Conservation (phyloP, 495 filamentous ascomycete species). For the Penicillium lagena region DNA sequence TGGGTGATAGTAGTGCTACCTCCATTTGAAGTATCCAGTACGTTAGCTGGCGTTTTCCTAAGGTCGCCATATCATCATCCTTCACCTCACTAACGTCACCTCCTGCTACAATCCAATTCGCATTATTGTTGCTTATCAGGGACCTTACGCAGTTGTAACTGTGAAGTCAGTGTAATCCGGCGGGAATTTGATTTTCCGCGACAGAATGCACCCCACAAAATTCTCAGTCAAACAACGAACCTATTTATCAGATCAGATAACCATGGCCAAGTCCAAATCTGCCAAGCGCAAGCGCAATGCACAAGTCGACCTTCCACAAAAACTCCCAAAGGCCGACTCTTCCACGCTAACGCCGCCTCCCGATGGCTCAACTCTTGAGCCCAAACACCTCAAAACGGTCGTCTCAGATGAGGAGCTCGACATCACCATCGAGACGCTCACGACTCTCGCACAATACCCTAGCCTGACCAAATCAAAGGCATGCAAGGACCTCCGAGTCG, state of each 20-base stretch:
- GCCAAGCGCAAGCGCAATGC: slow-evolving; percentile 35
- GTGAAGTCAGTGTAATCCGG: no score
- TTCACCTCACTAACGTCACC: no score
- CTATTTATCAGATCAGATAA: background rate
- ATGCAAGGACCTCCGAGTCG: slow-evolving; percentile 32
- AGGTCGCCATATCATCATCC: no score
- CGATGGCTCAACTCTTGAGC: slow-evolving; percentile 22
- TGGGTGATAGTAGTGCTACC: no score
- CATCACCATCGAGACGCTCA: slow-evolving; percentile 31
- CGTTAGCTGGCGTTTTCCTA: no score
- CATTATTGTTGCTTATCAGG: no score
- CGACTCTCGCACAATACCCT: slow-evolving; percentile 28
- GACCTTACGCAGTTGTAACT: no score
- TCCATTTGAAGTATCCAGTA: no score
- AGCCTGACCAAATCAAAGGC: slow-evolving; percentile 31
- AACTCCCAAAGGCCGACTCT: slow-evolving; percentile 15
- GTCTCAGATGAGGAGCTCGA: slow-evolving; percentile 32
- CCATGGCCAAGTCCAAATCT: slow-evolving; percentile 30
- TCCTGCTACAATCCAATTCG: no score
- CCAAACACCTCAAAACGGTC: slow-evolving; percentile 25
- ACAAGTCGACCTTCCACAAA: slow-evolving; percentile 24
- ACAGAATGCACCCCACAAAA: no score
- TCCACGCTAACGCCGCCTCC: slow-evolving; percentile 23
- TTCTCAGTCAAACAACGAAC: no score
- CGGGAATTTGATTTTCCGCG: no score